These are phyloP conservation scores for Metarhizium anisopliae DNA, from an alignment of 2,329 filamentous ascomycete genomes.

Conservation along the genomic window DNA sequence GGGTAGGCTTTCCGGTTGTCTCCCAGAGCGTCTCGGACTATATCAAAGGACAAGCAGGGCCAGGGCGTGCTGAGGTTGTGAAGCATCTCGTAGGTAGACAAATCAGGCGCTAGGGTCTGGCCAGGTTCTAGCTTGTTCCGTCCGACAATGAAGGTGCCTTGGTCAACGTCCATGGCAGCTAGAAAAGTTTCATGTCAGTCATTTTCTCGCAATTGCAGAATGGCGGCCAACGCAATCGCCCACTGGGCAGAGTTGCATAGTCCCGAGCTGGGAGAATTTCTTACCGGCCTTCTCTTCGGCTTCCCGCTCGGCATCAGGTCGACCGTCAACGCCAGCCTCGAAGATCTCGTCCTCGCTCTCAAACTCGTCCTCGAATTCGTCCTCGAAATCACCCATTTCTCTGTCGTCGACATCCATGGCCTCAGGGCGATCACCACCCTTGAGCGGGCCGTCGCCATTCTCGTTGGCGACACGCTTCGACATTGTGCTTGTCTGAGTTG, in stretches of 20 bases:
- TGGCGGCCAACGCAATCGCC: background rate
- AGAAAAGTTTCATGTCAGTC: background rate
- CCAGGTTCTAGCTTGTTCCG: conserved; percentile 84
- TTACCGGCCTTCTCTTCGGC: conserved; percentile 69
- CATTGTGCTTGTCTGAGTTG: conserved; percentile 29
- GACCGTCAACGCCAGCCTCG: conserved; percentile 87
- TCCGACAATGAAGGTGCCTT: conserved; percentile 91
- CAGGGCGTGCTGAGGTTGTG: conserved; percentile 90
- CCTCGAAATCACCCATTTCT: conserved; percentile 78
- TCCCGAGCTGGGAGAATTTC: background rate
- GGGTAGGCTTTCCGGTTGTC: conserved; percentile 90
- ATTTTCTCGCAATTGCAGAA: background rate
- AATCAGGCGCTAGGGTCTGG: conserved; percentile 83
- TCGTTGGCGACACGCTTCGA: conserved; percentile 48
- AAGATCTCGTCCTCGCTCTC: conserved; percentile 86
- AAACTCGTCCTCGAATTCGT: conserved; percentile 88
- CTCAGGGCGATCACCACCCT: conserved; percentile 52
- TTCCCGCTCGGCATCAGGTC: conserved; percentile 86
- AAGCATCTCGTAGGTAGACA: conserved; percentile 95
- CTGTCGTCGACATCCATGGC: conserved; percentile 57
- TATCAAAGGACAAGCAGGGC: conserved; percentile 95
- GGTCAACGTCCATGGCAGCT: conserved; percentile 80
- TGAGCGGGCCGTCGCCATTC: conserved; percentile 41
- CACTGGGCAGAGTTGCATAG: background rate
- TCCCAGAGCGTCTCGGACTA: conserved; percentile 76